A percentile compares a stretch with the other conserved stretches of the same genome.
Conservation (phyloP, 2,329 filamentous ascomycete genomes). For the Phyllosticta citrichinensis region DNA sequence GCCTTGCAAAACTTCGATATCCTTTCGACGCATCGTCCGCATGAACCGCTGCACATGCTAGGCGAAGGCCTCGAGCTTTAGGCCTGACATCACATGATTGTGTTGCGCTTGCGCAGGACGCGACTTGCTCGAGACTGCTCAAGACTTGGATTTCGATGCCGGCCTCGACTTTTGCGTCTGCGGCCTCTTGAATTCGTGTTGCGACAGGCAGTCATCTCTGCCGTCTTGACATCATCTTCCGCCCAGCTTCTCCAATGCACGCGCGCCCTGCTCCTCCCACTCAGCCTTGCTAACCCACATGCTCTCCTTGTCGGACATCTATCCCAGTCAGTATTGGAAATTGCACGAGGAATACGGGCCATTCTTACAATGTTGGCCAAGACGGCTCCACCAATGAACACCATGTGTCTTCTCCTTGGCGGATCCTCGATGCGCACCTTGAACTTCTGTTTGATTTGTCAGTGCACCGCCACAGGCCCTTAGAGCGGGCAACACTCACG, state of each 20-base stretch:
- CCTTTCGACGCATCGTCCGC: background rate
- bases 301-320: constrained; percentile 95
- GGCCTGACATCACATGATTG: background rate
- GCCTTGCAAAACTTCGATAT: background rate
- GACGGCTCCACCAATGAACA: constrained; percentile 95
- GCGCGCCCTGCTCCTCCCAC: constrained; percentile 86
- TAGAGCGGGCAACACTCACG: constrained; percentile 31
- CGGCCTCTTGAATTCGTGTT: background rate
- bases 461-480: constrained; percentile 7
- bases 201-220: background rate
- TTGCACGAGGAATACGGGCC: constrained; percentile 29
- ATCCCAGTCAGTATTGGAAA: constrained; percentile 9
- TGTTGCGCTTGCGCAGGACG: background rate
- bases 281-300: constrained; percentile 99
- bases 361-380: constrained; percentile 73
- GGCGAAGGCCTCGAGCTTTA: background rate
- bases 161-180: background rate
- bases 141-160: background rate
- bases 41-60: background rate
- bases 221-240: constrained; percentile 50
- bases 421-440: constrained; percentile 99
- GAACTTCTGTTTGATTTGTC: constrained; percentile 60
- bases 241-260: constrained; percentile 83
- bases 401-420: constrained; percentile 92
- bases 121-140: background rate